Evolutionary conservation across 2,329 filamentous ascomycete genomes (phyloP).

Genomic region (Trichoderma polysporum): DNA sequence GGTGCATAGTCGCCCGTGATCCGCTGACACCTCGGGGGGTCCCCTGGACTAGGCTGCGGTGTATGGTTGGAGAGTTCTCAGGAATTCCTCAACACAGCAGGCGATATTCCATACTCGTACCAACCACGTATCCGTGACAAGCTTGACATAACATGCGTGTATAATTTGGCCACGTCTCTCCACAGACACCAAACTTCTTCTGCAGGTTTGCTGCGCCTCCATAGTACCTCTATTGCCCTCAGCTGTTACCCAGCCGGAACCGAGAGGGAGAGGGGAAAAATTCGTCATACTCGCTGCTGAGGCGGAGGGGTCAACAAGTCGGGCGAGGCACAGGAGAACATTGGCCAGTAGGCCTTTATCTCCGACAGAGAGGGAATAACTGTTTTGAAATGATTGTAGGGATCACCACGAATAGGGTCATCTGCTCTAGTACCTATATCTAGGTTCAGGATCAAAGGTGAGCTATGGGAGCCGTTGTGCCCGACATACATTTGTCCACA

Average conservation of each 20-base stretch:
- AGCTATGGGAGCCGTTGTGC: background rate
- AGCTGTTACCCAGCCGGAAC: background rate
- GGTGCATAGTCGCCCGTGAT: slow-evolving; percentile 38
- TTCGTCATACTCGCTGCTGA: background rate
- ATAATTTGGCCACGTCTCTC: slow-evolving; percentile 32
- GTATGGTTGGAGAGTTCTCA: background rate
- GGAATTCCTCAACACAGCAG: background rate
- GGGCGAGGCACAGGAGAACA: background rate
- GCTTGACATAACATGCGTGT: slow-evolving; percentile 26
- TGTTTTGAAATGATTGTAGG: background rate
- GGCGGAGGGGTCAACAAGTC: background rate
- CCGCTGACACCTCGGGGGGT: slow-evolving; percentile 28
- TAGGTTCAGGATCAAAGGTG: background rate
- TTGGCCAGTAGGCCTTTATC: background rate
- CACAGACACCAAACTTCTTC: slow-evolving; percentile 14
- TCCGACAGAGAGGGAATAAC: background rate
- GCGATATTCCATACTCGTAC: background rate
- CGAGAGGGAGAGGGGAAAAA: background rate
- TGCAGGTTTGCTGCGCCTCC: slow-evolving; percentile 22
- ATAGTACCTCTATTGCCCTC: background rate
- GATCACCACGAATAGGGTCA: background rate
- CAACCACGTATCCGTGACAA: background rate
- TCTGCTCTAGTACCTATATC: background rate
- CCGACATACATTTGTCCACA: background rate
- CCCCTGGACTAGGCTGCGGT: slow-evolving; percentile 16